phyloP scores from a whole-genome alignment of 2,329 filamentous ascomycete species.

The Pseudopithomyces maydicus region DNA sequence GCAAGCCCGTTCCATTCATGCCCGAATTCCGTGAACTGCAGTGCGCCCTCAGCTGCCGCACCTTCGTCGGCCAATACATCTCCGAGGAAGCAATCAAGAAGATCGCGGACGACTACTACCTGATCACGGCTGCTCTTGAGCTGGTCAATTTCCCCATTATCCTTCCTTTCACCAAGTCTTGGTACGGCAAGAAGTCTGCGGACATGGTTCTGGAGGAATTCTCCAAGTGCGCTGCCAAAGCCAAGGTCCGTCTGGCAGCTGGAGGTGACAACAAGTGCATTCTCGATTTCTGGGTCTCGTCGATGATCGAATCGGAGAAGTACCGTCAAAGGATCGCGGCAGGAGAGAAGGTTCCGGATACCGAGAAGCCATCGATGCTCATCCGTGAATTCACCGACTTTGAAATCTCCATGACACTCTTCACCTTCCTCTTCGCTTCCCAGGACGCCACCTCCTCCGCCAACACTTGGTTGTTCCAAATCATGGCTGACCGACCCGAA shows the following conservation, averaged over 20 bases:
- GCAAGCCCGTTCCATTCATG: conserved; percentile 87
- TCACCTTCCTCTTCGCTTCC: conserved; percentile 96
- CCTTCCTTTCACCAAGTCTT: conserved; percentile 90
- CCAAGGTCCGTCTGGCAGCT: conserved; percentile 87
- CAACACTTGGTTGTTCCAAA: conserved; percentile 93
- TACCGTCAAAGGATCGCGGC: conserved; percentile 80
- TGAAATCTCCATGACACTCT: conserved; percentile 91
- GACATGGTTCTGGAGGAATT: conserved; percentile 93
- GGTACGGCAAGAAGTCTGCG: conserved; percentile 95
- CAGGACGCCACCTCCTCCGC: conserved; percentile 97
- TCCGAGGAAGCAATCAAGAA: conserved; percentile 87
- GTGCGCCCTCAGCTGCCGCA: conserved; percentile 92
- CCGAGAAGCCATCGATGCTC: conserved; percentile 81
- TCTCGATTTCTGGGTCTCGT: conserved; percentile 85
- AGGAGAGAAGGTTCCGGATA: conserved; percentile 62
- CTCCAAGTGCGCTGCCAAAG: conserved; percentile 87
- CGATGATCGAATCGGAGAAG: conserved; percentile 81
- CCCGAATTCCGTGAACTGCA: conserved; percentile 89
- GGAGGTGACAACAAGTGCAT: conserved; percentile 89
- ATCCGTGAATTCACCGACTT: conserved; percentile 87
- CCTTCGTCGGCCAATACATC: conserved; percentile 97
- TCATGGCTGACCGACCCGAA: conserved; percentile 91
- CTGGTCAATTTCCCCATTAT: conserved; percentile 91
- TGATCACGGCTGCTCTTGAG: conserved; percentile 93
- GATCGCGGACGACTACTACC: conserved; percentile 95